Evolutionary conservation across 345 rosid genomes (phyloP), one percentile per base, ranked within the genome.

Genomic region (Nasturtium officinale): DNA sequence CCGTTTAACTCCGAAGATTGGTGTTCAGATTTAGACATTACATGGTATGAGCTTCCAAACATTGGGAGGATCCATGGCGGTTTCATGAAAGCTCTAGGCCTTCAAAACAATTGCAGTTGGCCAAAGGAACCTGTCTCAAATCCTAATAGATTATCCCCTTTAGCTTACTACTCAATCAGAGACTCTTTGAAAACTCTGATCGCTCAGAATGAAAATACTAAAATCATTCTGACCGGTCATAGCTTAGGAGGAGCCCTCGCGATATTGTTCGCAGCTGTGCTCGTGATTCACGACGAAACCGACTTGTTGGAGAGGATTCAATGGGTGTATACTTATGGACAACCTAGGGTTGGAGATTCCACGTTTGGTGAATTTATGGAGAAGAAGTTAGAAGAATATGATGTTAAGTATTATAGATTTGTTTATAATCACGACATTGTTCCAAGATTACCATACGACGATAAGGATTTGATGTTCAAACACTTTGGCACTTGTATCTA

Each of bases 241-340:
- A 87, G 97, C 30, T 46, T 84, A 38, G 96, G 97, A 9, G 93
- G 97, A 48, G 93, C 96, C 12, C 60, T 91, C 12, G 97, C 96
- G 17, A 78, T 85, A 66, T 78, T 91, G 15, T 91, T 91, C 73
- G 70, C 82, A 1, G 84, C 88, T 26, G 61, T 91, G 61, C 67
- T 87, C 37, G 58, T 78, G 12, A 45, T 82, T 3, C 93, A 87
- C 40, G 84, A 79, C 1, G 93, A 91, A 78, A 76, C 67, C 18
- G 42, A 64, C 61, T 38, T 91, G 77, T 29, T 91, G 77, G 73
- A 82, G 45, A 86, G 84, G 75, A 56, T 87, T 21, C 85, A 83
- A 56, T 91, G 86, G 6, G 76, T 91, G 3, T 89, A 85, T 30
- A 91, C 93, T 5, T 91, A 67, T 59, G 93, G 97, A 56, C 96